phyloP scores from a whole-genome alignment of 441 rosid species.

The Euphorbia celastroides region DNA sequence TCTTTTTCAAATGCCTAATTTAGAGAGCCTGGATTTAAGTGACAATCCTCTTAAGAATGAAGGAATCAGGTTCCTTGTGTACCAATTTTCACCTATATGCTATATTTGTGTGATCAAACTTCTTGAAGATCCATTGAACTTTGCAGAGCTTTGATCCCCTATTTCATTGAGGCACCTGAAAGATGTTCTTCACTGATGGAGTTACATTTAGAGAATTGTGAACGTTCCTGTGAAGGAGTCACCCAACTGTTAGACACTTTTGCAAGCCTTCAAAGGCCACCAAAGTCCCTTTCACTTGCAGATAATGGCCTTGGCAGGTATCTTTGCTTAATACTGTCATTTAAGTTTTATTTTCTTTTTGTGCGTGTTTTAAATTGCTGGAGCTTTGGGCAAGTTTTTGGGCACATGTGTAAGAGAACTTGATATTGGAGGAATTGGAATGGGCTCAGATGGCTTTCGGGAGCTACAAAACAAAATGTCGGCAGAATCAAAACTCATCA shows the following conservation, averaged over 20 bases:
- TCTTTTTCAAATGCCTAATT: conserved; percentile 53
- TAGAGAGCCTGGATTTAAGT: conserved; percentile 71
- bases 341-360: conserved; percentile 13
- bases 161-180: conserved; percentile 48
- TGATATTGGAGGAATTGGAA: conserved; percentile 70
- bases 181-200: conserved; percentile 40
- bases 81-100: conserved; percentile 15
- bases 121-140: conserved; percentile 24
- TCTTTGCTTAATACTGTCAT: conserved; percentile 19
- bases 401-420: conserved; percentile 39
- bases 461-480: conserved; percentile 37
- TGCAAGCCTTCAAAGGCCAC: conserved; percentile 40
- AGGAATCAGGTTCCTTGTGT: conserved; percentile 60
- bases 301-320: conserved; percentile 83
- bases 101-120: conserved; percentile 7
- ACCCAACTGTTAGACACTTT: conserved; percentile 50
- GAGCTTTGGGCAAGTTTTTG: conserved; percentile 48
- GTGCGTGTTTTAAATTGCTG: conserved; percentile 36
- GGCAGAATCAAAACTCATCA: conserved; percentile 40
- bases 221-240: conserved; percentile 61
- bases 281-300: conserved; percentile 59
- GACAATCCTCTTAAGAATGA: conserved; percentile 75
- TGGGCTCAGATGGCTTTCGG: conserved; percentile 69
- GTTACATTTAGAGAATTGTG: conserved; percentile 70
- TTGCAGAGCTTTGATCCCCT: conserved; percentile 68